These are phyloP conservation scores for Solanum megistacrolobum DNA, from an alignment of 257 asterid species.

Conservation along the genomic window DNA sequence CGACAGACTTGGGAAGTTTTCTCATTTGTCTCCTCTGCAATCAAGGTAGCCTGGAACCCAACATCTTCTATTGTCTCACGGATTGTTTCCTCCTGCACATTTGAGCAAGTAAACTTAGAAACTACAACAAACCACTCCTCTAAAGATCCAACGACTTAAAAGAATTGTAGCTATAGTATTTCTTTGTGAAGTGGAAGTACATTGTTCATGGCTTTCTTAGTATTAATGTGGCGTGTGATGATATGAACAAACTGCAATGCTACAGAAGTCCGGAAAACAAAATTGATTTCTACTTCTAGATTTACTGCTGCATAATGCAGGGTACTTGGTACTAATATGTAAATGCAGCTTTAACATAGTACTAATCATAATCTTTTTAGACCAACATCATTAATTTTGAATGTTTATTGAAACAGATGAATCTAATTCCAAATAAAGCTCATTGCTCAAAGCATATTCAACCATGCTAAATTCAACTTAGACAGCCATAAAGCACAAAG, in stretches of 20 bases:
- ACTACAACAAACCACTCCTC: neutral
- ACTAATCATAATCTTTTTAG: neutral
- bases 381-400: neutral
- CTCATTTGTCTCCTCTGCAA: conserved; percentile 15
- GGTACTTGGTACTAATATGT: neutral
- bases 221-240: neutral
- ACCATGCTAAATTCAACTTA: neutral
- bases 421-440: neutral
- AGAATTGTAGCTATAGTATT: neutral
- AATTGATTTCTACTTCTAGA: neutral
- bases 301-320: neutral
- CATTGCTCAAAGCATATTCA: neutral
- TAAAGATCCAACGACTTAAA: neutral
- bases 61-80: conserved; percentile 34
- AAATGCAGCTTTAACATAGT: neutral
- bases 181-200: neutral
- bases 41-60: conserved; percentile 18
- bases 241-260: neutral
- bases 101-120: neutral
- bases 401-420: neutral
- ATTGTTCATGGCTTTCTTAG: neutral
- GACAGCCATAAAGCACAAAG: neutral
- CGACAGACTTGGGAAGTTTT: conserved; percentile 19
- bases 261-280: neutral
- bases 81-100: conserved; percentile 20